Conservation (phyloP, 306 rosid genomes). For the Boehmeria nivea region DNA sequence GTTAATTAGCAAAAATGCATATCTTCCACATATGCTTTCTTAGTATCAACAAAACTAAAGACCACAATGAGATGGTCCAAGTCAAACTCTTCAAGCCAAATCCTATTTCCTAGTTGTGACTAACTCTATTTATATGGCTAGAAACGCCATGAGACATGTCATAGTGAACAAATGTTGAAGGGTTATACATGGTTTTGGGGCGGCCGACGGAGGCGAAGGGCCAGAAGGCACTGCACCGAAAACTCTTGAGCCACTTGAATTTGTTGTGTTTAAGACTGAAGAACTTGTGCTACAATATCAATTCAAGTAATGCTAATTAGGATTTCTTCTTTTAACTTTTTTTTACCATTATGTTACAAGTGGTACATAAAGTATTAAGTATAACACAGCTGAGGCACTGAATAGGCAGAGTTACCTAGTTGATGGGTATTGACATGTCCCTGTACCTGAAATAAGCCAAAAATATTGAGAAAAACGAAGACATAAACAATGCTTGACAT, state of each 20-base stretch:
- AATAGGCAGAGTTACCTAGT: slow-evolving; percentile 45
- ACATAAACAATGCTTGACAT: neutral
- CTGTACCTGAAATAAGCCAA: slow-evolving; percentile 40
- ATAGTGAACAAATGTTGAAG: slow-evolving; percentile 19
- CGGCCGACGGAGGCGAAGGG: slow-evolving; percentile 42
- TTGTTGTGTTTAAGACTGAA: slow-evolving; percentile 72
- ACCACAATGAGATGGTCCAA: slow-evolving; percentile 1
- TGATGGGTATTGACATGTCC: slow-evolving; percentile 64
- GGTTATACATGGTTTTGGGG: slow-evolving; percentile 21
- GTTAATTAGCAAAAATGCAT: too few species aligned
- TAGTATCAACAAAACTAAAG: slow-evolving; percentile 1
- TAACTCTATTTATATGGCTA: slow-evolving; percentile 8
- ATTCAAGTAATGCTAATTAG: slow-evolving; percentile 10
- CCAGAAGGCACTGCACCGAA: slow-evolving; percentile 65
- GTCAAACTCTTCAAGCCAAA: slow-evolving; percentile 1
- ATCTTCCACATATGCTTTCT: too few species aligned
- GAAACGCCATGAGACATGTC: slow-evolving; percentile 27
- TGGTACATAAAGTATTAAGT: neutral
- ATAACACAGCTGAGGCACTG: neutral
- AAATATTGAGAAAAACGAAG: slow-evolving; percentile 11
- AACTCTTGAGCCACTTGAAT: slow-evolving; percentile 72
- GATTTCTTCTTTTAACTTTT: slow-evolving; percentile 7
- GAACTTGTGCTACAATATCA: slow-evolving; percentile 62
- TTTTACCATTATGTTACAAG: neutral
- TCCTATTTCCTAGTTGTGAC: neutral